A percentile compares a stretch with the other conserved stretches of the same genome.
Evolutionary conservation across 768 basidiomycete species (phyloP).

Genomic region (Lyophyllum shimeji): DNA sequence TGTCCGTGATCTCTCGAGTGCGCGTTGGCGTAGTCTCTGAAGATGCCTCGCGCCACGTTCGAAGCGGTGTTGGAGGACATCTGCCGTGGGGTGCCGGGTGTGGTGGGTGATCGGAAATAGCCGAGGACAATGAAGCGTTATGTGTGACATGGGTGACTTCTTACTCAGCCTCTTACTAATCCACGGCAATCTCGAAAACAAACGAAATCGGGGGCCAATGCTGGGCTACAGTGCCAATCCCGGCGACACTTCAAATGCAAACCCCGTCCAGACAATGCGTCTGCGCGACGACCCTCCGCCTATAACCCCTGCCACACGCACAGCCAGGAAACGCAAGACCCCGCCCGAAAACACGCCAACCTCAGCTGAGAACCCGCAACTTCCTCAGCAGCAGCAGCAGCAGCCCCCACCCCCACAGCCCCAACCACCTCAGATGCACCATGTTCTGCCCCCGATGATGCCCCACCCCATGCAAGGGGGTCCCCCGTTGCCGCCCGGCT

Average conservation of each 20-base stretch:
- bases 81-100: too few relatives aligned
- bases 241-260: conserved; percentile 14
- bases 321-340: conserved; percentile 63
- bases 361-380: conserved; percentile 22
- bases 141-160: conserved; percentile 16
- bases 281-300: conserved; percentile 59
- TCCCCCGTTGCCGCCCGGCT: conserved; percentile 44
- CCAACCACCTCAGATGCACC: conserved; percentile 40
- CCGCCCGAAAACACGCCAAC: background rate
- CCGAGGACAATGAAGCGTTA: conserved; percentile 14
- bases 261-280: conserved; percentile 43
- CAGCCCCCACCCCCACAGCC: conserved; percentile 27
- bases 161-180: conserved; percentile 54
- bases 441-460: conserved; percentile 55
- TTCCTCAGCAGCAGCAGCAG: conserved; percentile 30
- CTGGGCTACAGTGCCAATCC: conserved; percentile 31
- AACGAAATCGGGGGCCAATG: conserved; percentile 27
- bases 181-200: conserved; percentile 28
- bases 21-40: too few relatives aligned
- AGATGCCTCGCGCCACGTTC: too few relatives aligned
- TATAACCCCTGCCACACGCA: conserved; percentile 41
- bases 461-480: conserved; percentile 45
- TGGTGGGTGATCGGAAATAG: conserved; percentile 7
- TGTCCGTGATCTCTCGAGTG: too few relatives aligned
- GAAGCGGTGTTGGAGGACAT: too few relatives aligned